Base-by-base conservation (phyloP, 1,284 basidiomycete species). In the Pterulicium gracile region DNA sequence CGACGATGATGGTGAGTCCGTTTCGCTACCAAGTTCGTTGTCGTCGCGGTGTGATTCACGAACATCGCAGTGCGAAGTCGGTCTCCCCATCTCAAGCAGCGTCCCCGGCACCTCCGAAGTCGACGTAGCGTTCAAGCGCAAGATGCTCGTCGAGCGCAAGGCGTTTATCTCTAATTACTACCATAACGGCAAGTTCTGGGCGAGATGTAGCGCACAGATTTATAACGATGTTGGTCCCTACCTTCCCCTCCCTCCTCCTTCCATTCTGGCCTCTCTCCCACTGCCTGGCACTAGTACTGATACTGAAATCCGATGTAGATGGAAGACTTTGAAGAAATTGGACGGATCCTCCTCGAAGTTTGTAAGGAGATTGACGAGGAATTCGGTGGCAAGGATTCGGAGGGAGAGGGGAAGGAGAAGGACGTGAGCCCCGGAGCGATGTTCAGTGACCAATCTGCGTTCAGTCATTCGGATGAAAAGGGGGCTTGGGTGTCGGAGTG, bases 1-100 rank as follows among this genome's bases (percentile, higher is more conserved):
- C 85, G 0, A 60, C 77, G 17, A 79, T 75, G 55, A 90, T 92
- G 88, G 87, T 84, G n/a, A n/a, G n/a, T n/a, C n/a, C n/a, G n/a
- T n/a, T n/a, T n/a, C n/a, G n/a, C n/a, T n/a, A n/a, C n/a, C n/a
- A n/a, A n/a, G n/a, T n/a, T n/a, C n/a, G n/a, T n/a, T n/a, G n/a
- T n/a, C n/a, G n/a, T n/a, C n/a, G n/a, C n/a, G n/a, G n/a, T n/a
- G n/a, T n/a, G n/a, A n/a, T n/a, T n/a, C n/a, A n/a, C n/a, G n/a
- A n/a, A n/a, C n/a, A n/a, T n/a, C n/a, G n/a, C n/a, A n/a, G n/a
- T n/a, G n/a, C n/a, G n/a, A n/a, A n/a, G n/a, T n/a, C n/a, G n/a
- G n/a, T n/a, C n/a, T n/a, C n/a, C n/a, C n/a, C n/a, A n/a, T n/a
- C n/a, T n/a, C n/a, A n/a, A n/a, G n/a, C n/a, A n/a, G n/a, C n/a